phyloP scores from a whole-genome alignment of 768 basidiomycete genomes.

The Grammothele lineata region DNA sequence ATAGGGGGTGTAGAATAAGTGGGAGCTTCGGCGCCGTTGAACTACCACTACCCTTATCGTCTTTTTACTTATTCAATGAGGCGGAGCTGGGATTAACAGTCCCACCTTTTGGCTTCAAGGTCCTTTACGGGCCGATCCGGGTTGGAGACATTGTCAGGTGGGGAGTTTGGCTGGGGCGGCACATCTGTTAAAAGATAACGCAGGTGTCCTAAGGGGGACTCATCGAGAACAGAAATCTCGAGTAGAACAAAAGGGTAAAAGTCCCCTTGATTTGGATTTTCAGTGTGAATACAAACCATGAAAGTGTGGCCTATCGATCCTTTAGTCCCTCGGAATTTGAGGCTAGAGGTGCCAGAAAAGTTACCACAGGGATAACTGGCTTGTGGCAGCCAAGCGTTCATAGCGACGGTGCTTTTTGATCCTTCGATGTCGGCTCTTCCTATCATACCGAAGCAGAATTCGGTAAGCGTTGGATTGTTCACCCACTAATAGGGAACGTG shows the following conservation, averaged over 20 bases:
- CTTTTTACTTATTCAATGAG: constrained; percentile 78
- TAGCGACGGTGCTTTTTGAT: constrained; percentile 82
- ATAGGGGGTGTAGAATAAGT: constrained; percentile 80
- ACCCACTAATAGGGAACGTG: constrained; percentile 78
- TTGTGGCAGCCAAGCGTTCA: constrained; percentile 82
- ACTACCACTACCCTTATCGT: constrained; percentile 81
- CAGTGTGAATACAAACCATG: constrained; percentile 79
- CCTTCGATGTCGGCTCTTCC: constrained; percentile 81
- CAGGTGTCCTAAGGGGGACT: constrained; percentile 79
- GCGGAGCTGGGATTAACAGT: constrained; percentile 65
- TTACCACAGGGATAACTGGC: constrained; percentile 78
- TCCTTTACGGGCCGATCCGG: constrained; percentile 62
- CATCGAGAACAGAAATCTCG: constrained; percentile 77
- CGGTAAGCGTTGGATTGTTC: constrained; percentile 79
- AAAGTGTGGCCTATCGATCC: constrained; percentile 83
- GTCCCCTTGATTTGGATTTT: constrained; percentile 80
- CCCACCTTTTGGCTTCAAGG: constrained; percentile 71
- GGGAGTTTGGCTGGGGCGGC: constrained; percentile 80
- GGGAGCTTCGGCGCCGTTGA: constrained; percentile 74
- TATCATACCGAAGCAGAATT: constrained; percentile 80
- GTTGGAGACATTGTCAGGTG: constrained; percentile 77
- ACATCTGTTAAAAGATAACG: constrained; percentile 79
- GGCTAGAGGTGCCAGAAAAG: constrained; percentile 80
- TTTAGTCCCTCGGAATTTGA: constrained; percentile 74
- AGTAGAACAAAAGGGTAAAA: constrained; percentile 80